A percentile compares a stretch with the other conserved stretches of the same genome.
These are phyloP conservation scores for Chaetomium sp. DNA, from an alignment of 2,329 filamentous ascomycete species.

Conservation along the genomic window DNA sequence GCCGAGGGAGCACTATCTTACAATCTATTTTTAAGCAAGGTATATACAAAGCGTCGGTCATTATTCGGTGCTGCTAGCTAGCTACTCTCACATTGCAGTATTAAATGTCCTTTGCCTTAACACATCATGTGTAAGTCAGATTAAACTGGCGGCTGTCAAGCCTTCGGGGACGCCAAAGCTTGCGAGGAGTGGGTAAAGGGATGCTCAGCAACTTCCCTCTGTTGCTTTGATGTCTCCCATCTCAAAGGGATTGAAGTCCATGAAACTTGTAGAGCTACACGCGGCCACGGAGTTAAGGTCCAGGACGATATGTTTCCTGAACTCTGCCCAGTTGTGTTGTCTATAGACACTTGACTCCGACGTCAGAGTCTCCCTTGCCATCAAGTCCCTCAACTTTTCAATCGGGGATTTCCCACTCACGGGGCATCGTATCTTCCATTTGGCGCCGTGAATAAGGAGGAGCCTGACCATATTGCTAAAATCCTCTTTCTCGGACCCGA, in stretches of 20 bases:
- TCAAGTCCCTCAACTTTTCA: not conserved
- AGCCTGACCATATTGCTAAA: constrained; percentile 3
- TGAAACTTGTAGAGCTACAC: not conserved
- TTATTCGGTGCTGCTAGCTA: too few species aligned
- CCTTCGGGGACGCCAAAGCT: not conserved
- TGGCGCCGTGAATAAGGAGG: constrained; percentile 4
- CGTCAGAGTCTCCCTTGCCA: not conserved
- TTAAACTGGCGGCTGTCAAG: too few species aligned
- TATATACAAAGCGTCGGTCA: too few species aligned
- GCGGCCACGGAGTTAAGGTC: not conserved
- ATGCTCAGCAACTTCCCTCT: not conserved
- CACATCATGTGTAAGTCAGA: too few species aligned
- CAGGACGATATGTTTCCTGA: constrained; percentile 4
- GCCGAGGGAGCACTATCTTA: too few species aligned
- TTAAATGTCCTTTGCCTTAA: too few species aligned
- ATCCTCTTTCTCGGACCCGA: not conserved
- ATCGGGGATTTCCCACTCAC: not conserved
- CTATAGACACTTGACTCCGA: not conserved
- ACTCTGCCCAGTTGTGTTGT: constrained; percentile 1
- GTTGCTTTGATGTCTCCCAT: not conserved
- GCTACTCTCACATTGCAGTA: too few species aligned
- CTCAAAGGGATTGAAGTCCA: constrained; percentile 14
- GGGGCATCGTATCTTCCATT: not conserved
- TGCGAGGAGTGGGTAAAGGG: not conserved
- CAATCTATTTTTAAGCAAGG: too few species aligned